Evolutionary conservation across 768 basidiomycete species (phyloP).

Genomic region (Termitomyces bulborhizus): DNA sequence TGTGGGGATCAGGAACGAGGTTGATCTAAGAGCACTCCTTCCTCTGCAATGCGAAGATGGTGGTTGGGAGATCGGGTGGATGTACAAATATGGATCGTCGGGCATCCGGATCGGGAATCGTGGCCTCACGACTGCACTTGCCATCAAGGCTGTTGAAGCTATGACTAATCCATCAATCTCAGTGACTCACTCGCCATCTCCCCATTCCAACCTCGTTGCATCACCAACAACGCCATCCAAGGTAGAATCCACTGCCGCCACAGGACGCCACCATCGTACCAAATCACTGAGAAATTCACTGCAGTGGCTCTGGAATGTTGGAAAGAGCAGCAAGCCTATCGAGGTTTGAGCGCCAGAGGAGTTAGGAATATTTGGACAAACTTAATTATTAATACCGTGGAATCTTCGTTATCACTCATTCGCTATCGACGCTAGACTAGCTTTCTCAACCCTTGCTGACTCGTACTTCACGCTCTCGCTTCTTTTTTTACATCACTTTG

Average conservation of each 20-base stretch:
- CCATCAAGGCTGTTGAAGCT: constrained; percentile 41
- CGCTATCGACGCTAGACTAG: not conserved
- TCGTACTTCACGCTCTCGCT: not conserved
- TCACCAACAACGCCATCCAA: constrained; percentile 7
- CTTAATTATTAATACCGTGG: not conserved
- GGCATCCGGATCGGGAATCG: constrained; percentile 47
- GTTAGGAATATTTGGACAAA: not conserved
- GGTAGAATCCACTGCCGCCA: not conserved
- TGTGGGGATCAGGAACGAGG: constrained; percentile 33
- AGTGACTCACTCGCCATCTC: constrained; percentile 10
- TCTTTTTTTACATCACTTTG: not conserved
- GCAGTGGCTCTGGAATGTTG: constrained; percentile 22
- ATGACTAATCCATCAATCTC: constrained; percentile 9
- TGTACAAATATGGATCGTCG: constrained; percentile 48
- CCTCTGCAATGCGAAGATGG: constrained; percentile 48
- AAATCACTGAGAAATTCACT: constrained; percentile 22
- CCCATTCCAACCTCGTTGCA: constrained; percentile 5
- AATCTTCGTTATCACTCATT: not conserved
- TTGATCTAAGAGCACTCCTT: constrained; percentile 39
- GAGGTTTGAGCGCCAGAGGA: constrained; percentile 4
- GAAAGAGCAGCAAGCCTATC: constrained; percentile 15
- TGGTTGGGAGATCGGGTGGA: constrained; percentile 49
- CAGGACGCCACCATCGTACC: constrained; percentile 17
- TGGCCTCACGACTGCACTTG: constrained; percentile 48
- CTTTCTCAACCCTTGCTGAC: not conserved